Conservation (phyloP, 441 rosid species). For the Corymbia calophylla region DNA sequence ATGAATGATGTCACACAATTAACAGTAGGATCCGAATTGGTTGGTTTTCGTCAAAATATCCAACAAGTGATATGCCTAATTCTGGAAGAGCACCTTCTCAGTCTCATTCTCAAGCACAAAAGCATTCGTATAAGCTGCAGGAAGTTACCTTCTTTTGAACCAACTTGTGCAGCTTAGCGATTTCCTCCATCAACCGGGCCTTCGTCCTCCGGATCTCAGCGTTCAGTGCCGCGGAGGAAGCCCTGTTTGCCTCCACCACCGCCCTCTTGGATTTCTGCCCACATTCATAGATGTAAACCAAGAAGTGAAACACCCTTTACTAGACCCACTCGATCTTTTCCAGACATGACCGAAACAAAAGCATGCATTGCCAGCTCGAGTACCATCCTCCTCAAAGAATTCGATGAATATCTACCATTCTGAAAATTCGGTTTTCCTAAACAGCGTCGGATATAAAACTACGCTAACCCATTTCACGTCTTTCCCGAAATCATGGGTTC, state of each 20-base stretch:
- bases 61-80: not conserved
- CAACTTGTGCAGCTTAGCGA: conserved; percentile 48
- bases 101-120: not conserved
- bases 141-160: conserved; percentile 43
- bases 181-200: conserved; percentile 45
- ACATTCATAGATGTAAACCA: not conserved
- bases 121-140: not conserved
- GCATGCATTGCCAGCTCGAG: not conserved
- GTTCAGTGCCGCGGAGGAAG: conserved; percentile 47
- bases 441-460: not conserved
- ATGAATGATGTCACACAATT: not conserved
- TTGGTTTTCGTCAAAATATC: not conserved
- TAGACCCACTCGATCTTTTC: not conserved
- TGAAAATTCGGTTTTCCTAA: not conserved
- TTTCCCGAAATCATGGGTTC: not conserved
- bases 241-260: conserved; percentile 39
- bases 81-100: not conserved
- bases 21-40: not conserved
- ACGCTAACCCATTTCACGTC: not conserved
- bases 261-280: conserved; percentile 48
- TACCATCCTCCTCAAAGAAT: not conserved
- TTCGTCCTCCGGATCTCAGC: conserved; percentile 63
- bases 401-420: not conserved
- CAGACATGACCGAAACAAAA: not conserved
- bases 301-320: not conserved